These are phyloP conservation scores for Cyclotella cryptica DNA, from an alignment of 108 stramenopile species.

Conservation along the genomic window DNA sequence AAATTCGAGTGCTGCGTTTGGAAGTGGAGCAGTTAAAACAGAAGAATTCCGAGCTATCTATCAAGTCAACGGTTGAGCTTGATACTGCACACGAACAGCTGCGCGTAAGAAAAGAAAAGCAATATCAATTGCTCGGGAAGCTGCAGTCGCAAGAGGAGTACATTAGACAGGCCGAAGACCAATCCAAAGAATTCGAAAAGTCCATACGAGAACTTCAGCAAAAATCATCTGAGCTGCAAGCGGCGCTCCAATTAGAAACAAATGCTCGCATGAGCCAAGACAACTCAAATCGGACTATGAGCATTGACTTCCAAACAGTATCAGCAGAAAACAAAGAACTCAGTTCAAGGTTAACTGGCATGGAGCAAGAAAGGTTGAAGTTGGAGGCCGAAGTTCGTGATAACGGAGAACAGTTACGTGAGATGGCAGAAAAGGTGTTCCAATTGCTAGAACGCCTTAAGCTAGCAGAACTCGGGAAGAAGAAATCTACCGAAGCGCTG, in stretches of 20 bases:
- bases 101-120: slow-evolving; percentile 89
- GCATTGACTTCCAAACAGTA: slow-evolving; percentile 60
- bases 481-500: slow-evolving; percentile 81
- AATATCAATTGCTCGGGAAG: slow-evolving; percentile 88
- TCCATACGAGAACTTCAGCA: slow-evolving; percentile 68
- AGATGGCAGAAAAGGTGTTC: slow-evolving; percentile 92
- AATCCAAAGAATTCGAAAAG: slow-evolving; percentile 76
- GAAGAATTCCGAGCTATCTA: slow-evolving; percentile 69
- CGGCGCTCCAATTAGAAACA: slow-evolving; percentile 80
- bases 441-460: slow-evolving; percentile 86
- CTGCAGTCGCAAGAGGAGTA: slow-evolving; percentile 85
- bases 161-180: slow-evolving; percentile 83
- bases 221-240: slow-evolving; percentile 75
- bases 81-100: slow-evolving; percentile 89
- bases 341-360: slow-evolving; percentile 49
- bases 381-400: slow-evolving; percentile 88
- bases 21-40: slow-evolving; percentile 81
- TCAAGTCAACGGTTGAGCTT: slow-evolving; percentile 86
- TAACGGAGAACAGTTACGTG: slow-evolving; percentile 78
- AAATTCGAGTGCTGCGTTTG: slow-evolving; percentile 78
- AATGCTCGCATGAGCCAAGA: slow-evolving; percentile 66
- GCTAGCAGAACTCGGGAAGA: slow-evolving; percentile 86
- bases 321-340: slow-evolving; percentile 64
- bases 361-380: slow-evolving; percentile 75
- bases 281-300: slow-evolving; percentile 69